phyloP scores from a whole-genome alignment of 139 green algal genomes.

The Coelastrella sp. region DNA sequence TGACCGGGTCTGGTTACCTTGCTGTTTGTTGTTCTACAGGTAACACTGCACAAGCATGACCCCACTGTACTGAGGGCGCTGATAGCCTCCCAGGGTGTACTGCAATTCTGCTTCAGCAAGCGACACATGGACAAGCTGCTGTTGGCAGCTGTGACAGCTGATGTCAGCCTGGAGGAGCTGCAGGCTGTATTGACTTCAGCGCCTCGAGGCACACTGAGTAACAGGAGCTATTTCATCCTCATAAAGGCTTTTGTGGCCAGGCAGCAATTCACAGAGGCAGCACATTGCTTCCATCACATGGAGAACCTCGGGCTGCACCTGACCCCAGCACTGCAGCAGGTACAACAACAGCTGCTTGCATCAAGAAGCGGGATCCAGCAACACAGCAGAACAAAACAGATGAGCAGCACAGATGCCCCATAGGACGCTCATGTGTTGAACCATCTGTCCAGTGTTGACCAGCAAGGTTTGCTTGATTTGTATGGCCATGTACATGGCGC shows the following conservation, averaged over 20 bases:
- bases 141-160: slow-evolving; percentile 12
- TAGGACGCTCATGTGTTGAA: no score
- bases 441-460: no score
- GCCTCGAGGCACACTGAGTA: not conserved
- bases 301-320: slow-evolving; percentile 22
- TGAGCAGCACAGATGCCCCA: no score
- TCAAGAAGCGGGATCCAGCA: no score
- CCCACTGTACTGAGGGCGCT: slow-evolving; percentile 8
- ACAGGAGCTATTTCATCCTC: slow-evolving; percentile 25
- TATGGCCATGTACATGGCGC: no score
- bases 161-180: slow-evolving; percentile 36
- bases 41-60: slow-evolving; percentile 34
- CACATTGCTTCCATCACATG: slow-evolving; percentile 44
- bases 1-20: no score
- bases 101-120: slow-evolving; percentile 24
- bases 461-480: no score
- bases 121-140: slow-evolving; percentile 4
- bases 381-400: not conserved
- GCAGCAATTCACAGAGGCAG: slow-evolving; percentile 20
- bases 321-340: slow-evolving; percentile 15
- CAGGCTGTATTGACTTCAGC: slow-evolving; percentile 8
- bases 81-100: not conserved
- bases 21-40: no score
- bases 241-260: slow-evolving; percentile 19
- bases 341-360: not conserved